Conservation (phyloP, 2,329 filamentous ascomycete species). For the Fusarium goolgardi region DNA sequence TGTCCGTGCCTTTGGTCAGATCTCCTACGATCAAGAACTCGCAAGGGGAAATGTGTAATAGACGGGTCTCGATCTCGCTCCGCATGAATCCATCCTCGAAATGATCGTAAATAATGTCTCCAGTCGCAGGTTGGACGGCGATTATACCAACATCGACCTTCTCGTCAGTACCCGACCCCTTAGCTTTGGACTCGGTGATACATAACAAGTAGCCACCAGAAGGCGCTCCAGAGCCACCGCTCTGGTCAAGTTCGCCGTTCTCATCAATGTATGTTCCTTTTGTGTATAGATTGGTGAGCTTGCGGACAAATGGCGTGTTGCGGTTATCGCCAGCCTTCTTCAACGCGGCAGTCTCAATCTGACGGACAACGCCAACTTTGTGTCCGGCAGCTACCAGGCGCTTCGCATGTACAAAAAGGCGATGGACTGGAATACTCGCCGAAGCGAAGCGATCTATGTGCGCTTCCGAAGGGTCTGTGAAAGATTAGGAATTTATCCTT, state of each 20-base stretch:
- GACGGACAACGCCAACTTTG: slow-evolving; percentile 94
- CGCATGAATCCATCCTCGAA: slow-evolving; percentile 99
- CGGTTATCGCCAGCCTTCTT: slow-evolving; percentile 96
- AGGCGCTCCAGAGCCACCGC: slow-evolving; percentile 58
- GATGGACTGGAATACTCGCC: slow-evolving; percentile 92
- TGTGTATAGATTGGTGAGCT: slow-evolving; percentile 96
- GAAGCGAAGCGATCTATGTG: slow-evolving; percentile 93
- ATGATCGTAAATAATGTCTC: slow-evolving; percentile 93
- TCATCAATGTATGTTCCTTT: slow-evolving; percentile 99
- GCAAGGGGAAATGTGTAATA: slow-evolving; percentile 94
- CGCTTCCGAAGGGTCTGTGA: slow-evolving; percentile 82
- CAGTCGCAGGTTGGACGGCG: slow-evolving; percentile 94
- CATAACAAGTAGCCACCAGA: slow-evolving; percentile 91
- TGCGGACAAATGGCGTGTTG: slow-evolving; percentile 90
- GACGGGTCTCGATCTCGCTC: slow-evolving; percentile 92
- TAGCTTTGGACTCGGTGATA: slow-evolving; percentile 86
- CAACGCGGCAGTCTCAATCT: slow-evolving; percentile 93
- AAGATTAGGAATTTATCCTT: slow-evolving; percentile 2
- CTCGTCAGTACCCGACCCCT: slow-evolving; percentile 86
- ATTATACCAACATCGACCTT: slow-evolving; percentile 92
- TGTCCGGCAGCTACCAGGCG: slow-evolving; percentile 90
- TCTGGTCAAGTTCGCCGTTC: slow-evolving; percentile 78
- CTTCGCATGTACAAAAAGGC: slow-evolving; percentile 93
- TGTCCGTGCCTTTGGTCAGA: slow-evolving; percentile 90
- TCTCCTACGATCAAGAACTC: slow-evolving; percentile 95